A percentile compares a stretch with the other conserved stretches of the same genome.
These are phyloP conservation scores for Oemleria cerasiformis DNA, from an alignment of 306 rosid species.

Conservation along the genomic window DNA sequence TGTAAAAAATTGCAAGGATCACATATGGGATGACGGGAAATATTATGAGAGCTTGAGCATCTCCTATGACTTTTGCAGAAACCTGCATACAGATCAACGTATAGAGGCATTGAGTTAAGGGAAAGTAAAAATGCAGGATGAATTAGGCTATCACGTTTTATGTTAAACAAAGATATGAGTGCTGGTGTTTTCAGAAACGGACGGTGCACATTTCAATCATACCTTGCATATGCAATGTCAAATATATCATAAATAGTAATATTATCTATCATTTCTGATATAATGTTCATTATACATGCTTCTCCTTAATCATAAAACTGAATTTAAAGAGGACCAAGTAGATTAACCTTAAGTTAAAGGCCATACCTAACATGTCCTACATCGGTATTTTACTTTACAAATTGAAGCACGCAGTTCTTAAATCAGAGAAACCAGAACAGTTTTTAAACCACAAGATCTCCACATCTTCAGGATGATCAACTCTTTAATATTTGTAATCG, in stretches of 20 bases:
- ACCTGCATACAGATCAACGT: constrained; percentile 47
- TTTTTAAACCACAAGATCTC: not conserved
- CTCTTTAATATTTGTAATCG: not conserved
- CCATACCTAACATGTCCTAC: not conserved
- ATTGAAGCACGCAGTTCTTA: not conserved
- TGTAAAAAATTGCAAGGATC: constrained; percentile 85
- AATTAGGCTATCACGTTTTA: not conserved
- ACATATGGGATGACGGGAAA: constrained; percentile 78
- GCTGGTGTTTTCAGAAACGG: constrained; percentile 5
- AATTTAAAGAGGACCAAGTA: not conserved
- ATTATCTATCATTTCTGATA: not conserved
- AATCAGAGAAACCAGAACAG: not conserved
- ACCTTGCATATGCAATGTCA: not conserved
- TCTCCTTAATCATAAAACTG: not conserved
- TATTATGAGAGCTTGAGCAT: constrained; percentile 79
- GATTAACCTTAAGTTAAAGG: constrained; percentile 1
- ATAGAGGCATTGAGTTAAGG: constrained; percentile 2
- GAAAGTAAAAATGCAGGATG: constrained; percentile 1
- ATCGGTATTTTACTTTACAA: not conserved
- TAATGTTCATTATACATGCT: not conserved
- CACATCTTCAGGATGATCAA: not conserved
- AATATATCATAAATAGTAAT: not conserved
- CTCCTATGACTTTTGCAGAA: constrained; percentile 94
- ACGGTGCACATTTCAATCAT: not conserved
- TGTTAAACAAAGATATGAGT: not conserved